Base-by-base conservation (phyloP, 73 alveolate species). In the Paramecium primaurelia region DNA sequence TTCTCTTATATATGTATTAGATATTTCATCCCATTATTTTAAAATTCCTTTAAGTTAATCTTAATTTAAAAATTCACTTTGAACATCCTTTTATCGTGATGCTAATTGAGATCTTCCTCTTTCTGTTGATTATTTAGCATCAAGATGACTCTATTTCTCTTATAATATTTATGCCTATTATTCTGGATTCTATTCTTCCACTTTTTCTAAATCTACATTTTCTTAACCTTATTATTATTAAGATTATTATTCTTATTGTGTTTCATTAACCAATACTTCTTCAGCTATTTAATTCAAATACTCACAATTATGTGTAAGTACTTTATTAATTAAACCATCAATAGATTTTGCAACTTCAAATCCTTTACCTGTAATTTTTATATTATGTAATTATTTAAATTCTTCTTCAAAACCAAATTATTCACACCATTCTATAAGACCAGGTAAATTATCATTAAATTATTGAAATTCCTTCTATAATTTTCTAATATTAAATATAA, bases 11-110 rank as follows among this genome's bases (percentile, higher is more conserved):
- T 80, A 80, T 20, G 71, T 80, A 45, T 80, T 42, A 1, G 91
- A 80, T 14, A 49, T 80, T 47, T 80, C 91, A 45, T 80, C 91
- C 91, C 91, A 80, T 80, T 80, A 49, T 12, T 42, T 45, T 80
- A 80, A 49, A 20, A 80, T 80, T 9, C 58, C 58, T 73, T 22
- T 36, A 7, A 73, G 22, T 36, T 73, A 73, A 73, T 73, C 87
- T 37, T 73, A 25, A 73, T 34, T 37, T 38, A 73, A 37, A 73
- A 73, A 73, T 73, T 73, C 87, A 37, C 47, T 40, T 28, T 64
- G 30, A 12, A 32, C 84, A 64, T 64, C 84, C 30, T 64, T 64
- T 64, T 64, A 64, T 20, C 87, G 38, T 14, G 58, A 73, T 73
- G 60, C 87, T 44, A 37, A 36, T 73, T 73, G 20, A 73, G 87